phyloP scores from a whole-genome alignment of 495 filamentous ascomycete genomes.

The Penicillium riverlandense region DNA sequence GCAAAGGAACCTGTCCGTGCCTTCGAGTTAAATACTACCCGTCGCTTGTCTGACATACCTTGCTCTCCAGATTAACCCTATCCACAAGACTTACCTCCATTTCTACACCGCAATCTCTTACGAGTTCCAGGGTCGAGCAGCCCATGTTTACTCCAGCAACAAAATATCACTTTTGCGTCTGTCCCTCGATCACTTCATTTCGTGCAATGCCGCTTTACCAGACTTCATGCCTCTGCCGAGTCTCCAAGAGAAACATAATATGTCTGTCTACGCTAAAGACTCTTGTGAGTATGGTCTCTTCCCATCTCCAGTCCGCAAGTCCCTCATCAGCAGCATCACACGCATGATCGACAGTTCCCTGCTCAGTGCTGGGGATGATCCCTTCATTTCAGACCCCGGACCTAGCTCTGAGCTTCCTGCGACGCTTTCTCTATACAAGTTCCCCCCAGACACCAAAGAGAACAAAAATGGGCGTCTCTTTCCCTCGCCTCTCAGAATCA shows the following conservation, averaged over 20 bases:
- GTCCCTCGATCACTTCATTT: conserved; percentile 24
- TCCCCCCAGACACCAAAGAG: background rate
- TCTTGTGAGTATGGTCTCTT: background rate
- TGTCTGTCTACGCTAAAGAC: no score
- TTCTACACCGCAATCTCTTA: conserved; percentile 41
- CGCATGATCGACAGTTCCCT: conserved; percentile 1
- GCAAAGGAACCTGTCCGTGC: conserved; percentile 20
- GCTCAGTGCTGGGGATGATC: conserved; percentile 12
- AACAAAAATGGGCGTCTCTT: conserved; percentile 4
- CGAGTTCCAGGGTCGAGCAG: conserved; percentile 32
- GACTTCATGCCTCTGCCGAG: conserved; percentile 2
- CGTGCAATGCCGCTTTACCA: conserved; percentile 17
- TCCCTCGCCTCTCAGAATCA: conserved; percentile 22
- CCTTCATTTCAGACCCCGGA: conserved; percentile 17
- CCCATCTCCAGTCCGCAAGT: background rate
- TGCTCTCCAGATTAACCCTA: conserved; percentile 23
- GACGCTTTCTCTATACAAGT: background rate
- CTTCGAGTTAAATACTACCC: background rate
- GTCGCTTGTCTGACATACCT: background rate
- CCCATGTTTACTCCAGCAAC: conserved; percentile 33
- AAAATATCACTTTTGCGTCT: conserved; percentile 29
- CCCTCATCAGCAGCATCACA: conserved; percentile 2
- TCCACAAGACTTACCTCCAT: conserved; percentile 32
- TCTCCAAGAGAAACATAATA: background rate
- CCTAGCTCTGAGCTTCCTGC: background rate